These are phyloP conservation scores for Pythium oligandrum DNA, from an alignment of 352 stramenopile genomes.

Conservation along the genomic window DNA sequence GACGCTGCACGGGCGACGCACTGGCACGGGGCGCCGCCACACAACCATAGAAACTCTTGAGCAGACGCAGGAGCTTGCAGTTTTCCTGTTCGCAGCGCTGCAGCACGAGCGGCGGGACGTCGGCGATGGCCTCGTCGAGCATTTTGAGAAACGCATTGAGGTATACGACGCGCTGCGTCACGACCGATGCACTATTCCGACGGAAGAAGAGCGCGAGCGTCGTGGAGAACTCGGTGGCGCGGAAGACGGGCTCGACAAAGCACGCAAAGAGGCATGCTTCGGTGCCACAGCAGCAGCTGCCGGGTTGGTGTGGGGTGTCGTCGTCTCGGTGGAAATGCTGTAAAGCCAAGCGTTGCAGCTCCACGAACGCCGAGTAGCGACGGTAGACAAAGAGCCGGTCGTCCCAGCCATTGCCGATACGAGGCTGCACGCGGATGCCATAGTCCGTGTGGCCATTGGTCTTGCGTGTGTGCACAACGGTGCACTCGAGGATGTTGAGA, in stretches of 20 bases:
- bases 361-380: conserved; percentile 81
- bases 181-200: conserved; percentile 31
- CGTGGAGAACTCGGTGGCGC: conserved; percentile 68
- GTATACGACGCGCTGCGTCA: conserved; percentile 71
- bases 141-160: conserved; percentile 78
- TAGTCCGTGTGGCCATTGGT: conserved; percentile 81
- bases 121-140: conserved; percentile 70
- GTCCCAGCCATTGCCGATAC: conserved; percentile 31
- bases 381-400: conserved; percentile 64
- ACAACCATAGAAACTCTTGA: conserved; percentile 78
- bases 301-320: not conserved
- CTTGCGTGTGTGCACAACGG: conserved; percentile 73
- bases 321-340: conserved; percentile 55
- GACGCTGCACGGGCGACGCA: too few relatives aligned
- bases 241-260: conserved; percentile 68
- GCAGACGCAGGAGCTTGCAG: conserved; percentile 79
- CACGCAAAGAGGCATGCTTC: conserved; percentile 61
- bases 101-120: conserved; percentile 71
- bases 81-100: conserved; percentile 71
- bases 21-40: conserved; percentile 9
- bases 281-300: conserved; percentile 57
- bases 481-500: conserved; percentile 45
- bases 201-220: conserved; percentile 17
- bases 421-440: conserved; percentile 69
- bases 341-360: conserved; percentile 69